phyloP scores from a whole-genome alignment of 805 yeast genomes.

The Grigorovia jiainica region DNA sequence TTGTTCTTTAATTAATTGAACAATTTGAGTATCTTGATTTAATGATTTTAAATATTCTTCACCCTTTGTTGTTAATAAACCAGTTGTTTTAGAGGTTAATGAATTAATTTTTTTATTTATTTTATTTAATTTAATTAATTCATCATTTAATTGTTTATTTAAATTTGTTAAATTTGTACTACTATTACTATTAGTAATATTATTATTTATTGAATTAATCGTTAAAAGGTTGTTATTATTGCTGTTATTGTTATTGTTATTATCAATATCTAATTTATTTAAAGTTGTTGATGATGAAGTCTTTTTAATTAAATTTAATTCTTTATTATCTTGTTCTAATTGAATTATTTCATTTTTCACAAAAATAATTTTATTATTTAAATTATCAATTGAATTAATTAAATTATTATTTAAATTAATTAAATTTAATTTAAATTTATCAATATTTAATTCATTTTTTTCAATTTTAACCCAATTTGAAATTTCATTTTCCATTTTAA shows the following conservation, averaged over 20 bases:
- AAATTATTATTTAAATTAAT: slow-evolving; percentile 5
- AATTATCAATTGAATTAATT: slow-evolving; percentile 7
- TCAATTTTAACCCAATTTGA: slow-evolving; percentile 18
- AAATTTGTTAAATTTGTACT: neutral
- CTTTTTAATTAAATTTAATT: slow-evolving; percentile 15
- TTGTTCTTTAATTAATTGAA: slow-evolving; percentile 20
- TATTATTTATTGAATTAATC: neutral
- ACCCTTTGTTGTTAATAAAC: slow-evolving; percentile 18
- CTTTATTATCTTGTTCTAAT: slow-evolving; percentile 16
- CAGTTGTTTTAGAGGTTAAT: slow-evolving; percentile 19
- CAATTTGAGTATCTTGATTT: slow-evolving; percentile 15
- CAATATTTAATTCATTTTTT: slow-evolving; percentile 10
- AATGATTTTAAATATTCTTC: slow-evolving; percentile 18
- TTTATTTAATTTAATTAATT: neutral
- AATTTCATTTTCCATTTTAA: slow-evolving; percentile 24
- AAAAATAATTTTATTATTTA: slow-evolving; percentile 6
- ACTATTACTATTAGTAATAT: neutral
- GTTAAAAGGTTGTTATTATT: neutral
- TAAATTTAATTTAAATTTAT: slow-evolving; percentile 10
- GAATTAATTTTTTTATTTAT: slow-evolving; percentile 18
- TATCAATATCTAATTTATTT: neutral
- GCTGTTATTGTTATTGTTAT: neutral
- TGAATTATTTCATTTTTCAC: slow-evolving; percentile 15
- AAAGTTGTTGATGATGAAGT: slow-evolving; percentile 6
- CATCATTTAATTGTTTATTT: neutral